phyloP scores from a whole-genome alignment of 1,139 yeast species.

The Hyphopichia burtonii region DNA sequence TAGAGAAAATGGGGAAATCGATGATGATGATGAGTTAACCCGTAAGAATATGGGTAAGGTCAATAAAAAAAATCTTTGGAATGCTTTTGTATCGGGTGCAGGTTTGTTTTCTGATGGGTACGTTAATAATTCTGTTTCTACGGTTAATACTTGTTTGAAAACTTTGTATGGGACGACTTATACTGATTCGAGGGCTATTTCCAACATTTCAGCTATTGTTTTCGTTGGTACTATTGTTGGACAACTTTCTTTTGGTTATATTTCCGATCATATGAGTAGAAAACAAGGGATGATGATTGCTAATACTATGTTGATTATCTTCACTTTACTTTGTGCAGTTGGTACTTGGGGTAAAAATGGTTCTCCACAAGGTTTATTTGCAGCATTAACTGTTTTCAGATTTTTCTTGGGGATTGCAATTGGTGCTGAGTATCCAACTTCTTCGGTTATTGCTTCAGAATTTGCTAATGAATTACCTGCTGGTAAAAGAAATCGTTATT shows the following conservation, averaged over 20 bases:
- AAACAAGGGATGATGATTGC: conserved; percentile 79
- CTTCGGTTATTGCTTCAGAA: conserved; percentile 92
- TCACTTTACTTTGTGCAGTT: conserved; percentile 77
- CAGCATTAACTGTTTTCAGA: conserved; percentile 80
- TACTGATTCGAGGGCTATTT: conserved; percentile 62
- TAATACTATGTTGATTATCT: conserved; percentile 66
- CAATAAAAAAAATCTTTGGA: conserved; percentile 48
- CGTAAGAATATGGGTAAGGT: conserved; percentile 17
- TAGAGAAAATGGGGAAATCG: conserved; percentile 11
- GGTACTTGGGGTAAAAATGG: conserved; percentile 78
- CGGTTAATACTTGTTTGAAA: conserved; percentile 68
- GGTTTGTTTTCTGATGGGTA: conserved; percentile 92
- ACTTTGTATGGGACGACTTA: conserved; percentile 64
- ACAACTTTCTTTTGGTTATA: conserved; percentile 72
- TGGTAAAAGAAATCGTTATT: conserved; percentile 85
- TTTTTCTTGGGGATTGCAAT: conserved; percentile 84
- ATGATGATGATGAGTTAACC: conserved; percentile 13
- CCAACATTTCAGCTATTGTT: conserved; percentile 83
- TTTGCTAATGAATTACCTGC: conserved; percentile 76
- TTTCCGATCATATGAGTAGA: conserved; percentile 77
- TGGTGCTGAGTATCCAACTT: conserved; percentile 92
- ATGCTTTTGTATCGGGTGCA: conserved; percentile 85
- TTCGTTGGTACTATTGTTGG: conserved; percentile 94
- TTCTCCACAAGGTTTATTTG: conserved; percentile 64
- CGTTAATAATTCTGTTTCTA: conserved; percentile 77